Evolutionary conservation across 2,329 filamentous ascomycete species (phyloP).

Genomic region (Xylariaceae sp.): DNA sequence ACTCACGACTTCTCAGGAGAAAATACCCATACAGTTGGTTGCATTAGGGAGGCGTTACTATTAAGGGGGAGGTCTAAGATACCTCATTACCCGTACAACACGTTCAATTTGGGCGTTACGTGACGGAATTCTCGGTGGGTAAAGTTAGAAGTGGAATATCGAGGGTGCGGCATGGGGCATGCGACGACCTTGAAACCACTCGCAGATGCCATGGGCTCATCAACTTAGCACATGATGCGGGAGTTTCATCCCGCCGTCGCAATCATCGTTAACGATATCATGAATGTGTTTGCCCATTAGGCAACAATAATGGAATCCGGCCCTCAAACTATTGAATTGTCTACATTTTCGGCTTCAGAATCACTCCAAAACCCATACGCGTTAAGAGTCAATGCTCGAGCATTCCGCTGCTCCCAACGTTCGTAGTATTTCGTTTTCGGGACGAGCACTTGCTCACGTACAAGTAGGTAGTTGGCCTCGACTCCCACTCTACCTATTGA

Average conservation of each 20-base stretch:
- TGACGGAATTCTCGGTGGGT: constrained; percentile 6
- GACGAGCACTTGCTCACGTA: too few species aligned
- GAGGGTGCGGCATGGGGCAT: constrained; percentile 8
- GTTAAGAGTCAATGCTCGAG: neutral
- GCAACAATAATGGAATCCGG: neutral
- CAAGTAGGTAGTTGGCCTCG: too few species aligned
- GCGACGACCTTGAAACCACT: constrained; percentile 1
- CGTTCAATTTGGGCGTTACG: constrained; percentile 1
- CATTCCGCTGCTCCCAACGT: too few species aligned
- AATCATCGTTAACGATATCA: neutral
- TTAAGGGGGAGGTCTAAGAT: constrained; percentile 3
- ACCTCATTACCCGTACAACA: constrained; percentile 23
- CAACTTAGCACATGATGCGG: neutral
- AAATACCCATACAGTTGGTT: constrained; percentile 21
- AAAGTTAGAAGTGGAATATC: neutral
- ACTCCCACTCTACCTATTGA: too few species aligned
- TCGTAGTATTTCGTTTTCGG: too few species aligned
- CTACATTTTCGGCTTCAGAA: neutral
- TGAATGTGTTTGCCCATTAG: neutral
- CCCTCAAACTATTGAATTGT: neutral
- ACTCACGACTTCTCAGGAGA: constrained; percentile 20
- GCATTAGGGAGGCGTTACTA: constrained; percentile 25
- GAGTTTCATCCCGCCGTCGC: neutral
- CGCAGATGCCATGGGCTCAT: neutral
- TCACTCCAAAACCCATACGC: neutral